These are phyloP conservation scores for Clonostachys solani DNA, from an alignment of 2,329 filamentous ascomycete species.

Conservation along the genomic window DNA sequence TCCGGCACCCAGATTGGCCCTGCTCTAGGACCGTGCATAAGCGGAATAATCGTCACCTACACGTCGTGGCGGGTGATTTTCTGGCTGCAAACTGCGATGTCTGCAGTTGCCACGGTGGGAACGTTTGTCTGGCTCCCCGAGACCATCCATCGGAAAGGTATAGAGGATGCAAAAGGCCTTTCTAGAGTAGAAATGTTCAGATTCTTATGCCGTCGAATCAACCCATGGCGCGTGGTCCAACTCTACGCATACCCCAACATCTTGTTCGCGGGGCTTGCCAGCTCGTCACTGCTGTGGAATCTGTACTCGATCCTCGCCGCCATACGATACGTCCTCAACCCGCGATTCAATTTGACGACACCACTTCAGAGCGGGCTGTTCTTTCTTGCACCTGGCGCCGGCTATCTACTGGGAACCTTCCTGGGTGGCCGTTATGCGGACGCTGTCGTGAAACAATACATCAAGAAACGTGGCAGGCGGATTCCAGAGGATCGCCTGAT, in stretches of 20 bases:
- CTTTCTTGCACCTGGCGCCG: constrained; percentile 65
- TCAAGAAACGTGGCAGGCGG: no score
- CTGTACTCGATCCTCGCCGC: constrained; percentile 65
- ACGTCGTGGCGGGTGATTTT: background rate
- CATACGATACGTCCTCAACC: constrained; percentile 68
- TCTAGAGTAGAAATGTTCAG: no score
- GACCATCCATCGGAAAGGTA: background rate
- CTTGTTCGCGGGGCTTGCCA: background rate
- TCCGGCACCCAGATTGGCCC: background rate
- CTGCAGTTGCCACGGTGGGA: background rate
- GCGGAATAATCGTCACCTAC: background rate
- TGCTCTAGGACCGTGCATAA: background rate
- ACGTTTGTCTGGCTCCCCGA: background rate
- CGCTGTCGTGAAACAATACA: no score
- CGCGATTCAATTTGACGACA: constrained; percentile 60
- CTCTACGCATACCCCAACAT: background rate
- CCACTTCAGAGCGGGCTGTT: constrained; percentile 64
- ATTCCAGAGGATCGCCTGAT: no score
- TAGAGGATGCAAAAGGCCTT: background rate
- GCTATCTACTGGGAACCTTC: constrained; percentile 63
- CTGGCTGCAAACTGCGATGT: background rate
- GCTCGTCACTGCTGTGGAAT: constrained; percentile 66
- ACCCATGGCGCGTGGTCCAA: background rate
- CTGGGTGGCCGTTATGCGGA: no score
- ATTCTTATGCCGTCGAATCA: no score